Conservation (phyloP, 1,284 basidiomycete species). For the Trichosporon sp. region DNA sequence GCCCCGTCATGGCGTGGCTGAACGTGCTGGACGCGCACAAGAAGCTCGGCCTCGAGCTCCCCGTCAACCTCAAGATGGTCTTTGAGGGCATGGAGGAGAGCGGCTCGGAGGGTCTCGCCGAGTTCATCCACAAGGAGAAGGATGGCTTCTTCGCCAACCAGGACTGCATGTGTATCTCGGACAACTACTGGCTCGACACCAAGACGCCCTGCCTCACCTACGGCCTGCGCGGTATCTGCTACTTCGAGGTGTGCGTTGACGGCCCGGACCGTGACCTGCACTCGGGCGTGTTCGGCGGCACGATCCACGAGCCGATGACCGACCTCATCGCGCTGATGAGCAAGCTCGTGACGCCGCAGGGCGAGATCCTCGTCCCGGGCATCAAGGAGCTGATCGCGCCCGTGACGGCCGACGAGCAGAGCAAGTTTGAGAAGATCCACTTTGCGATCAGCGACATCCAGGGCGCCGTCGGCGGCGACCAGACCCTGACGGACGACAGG, state of each 20-base stretch:
- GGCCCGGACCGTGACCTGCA: slow-evolving; percentile 90
- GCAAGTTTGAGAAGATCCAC: slow-evolving; percentile 72
- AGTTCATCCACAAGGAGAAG: slow-evolving; percentile 80
- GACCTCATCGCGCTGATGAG: slow-evolving; percentile 62
- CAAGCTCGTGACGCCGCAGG: slow-evolving; percentile 79
- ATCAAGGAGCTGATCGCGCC: slow-evolving; percentile 83
- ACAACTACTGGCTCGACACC: slow-evolving; percentile 60
- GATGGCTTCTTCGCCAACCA: slow-evolving; percentile 84
- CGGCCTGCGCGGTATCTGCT: slow-evolving; percentile 76
- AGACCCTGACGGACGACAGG: slow-evolving; percentile 79
- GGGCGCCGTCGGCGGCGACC: slow-evolving; percentile 72
- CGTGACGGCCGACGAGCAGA: slow-evolving; percentile 75
- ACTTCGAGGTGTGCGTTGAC: slow-evolving; percentile 80
- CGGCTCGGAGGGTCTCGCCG: slow-evolving; percentile 90
- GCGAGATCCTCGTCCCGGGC: slow-evolving; percentile 87
- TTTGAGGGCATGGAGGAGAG: slow-evolving; percentile 99
- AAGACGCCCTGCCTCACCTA: slow-evolving; percentile 59
- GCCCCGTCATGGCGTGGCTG: slow-evolving; percentile 88
- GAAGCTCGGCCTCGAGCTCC: slow-evolving; percentile 72
- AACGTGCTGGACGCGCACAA: slow-evolving; percentile 90
- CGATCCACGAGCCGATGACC: slow-evolving; percentile 81
- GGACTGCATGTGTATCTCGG: slow-evolving; percentile 88
- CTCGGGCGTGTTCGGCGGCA: slow-evolving; percentile 85
- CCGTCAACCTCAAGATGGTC: slow-evolving; percentile 92
- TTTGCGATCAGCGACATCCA: slow-evolving; percentile 74